A percentile compares a stretch with the other conserved stretches of the same genome.
Evolutionary conservation across 2,329 filamentous ascomycete genomes (phyloP).

Genomic region (Aspergillus amoenus): DNA sequence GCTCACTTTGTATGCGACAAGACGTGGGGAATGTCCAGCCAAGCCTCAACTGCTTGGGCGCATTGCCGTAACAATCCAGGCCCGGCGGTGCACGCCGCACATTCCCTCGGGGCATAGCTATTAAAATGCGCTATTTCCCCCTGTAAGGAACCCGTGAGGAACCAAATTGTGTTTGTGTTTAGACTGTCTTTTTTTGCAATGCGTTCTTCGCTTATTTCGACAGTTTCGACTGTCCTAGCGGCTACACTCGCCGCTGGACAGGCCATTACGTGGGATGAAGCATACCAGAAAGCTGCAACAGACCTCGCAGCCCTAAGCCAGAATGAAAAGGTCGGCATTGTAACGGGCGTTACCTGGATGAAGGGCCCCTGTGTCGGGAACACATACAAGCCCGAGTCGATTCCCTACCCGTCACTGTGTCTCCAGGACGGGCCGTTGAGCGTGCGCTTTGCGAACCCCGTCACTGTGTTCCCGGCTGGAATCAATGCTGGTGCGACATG

Average conservation of each 20-base stretch:
- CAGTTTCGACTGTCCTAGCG: neutral
- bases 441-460: constrained; percentile 43
- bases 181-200: neutral
- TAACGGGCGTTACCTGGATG: constrained; percentile 29
- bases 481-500: constrained; percentile 50
- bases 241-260: neutral
- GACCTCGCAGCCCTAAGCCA: constrained; percentile 17
- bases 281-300: constrained; percentile 12
- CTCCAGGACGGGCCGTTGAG: constrained; percentile 36
- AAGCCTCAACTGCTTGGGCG: neutral
- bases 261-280: constrained; percentile 11
- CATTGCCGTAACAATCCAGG: neutral
- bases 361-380: constrained; percentile 34
- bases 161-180: no score
- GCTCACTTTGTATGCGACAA: neutral
- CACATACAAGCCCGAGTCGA: constrained; percentile 27
- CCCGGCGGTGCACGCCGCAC: neutral
- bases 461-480: constrained; percentile 44
- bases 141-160: no score
- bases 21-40: neutral
- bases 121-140: no score
- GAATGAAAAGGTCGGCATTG: constrained; percentile 29
- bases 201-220: neutral
- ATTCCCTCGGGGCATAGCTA: no score
- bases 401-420: constrained; percentile 33